Evolutionary conservation across 192 early-diverging fungal species (phyloP), one percentile per base, ranked within the genome.

Genomic region (Coemansia sp.): DNA sequence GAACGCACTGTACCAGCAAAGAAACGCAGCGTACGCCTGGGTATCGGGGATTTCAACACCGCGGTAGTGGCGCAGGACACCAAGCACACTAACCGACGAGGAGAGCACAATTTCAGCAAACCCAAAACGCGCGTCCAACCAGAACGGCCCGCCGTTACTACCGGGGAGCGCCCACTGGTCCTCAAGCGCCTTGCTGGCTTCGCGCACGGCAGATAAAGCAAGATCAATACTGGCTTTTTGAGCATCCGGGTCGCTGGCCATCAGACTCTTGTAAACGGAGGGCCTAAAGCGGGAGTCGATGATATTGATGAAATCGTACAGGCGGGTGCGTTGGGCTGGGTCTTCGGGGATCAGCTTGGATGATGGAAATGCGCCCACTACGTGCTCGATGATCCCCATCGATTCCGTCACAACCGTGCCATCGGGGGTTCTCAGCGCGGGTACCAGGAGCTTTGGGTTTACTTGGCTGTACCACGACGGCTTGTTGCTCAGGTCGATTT

Each of bases 381-480:
- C 61, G 65, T 82, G 87, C 72, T 92, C 90, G 56, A 87, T 68
- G 42, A 91, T 84, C 40, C 91, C 85, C 18, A 89, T 69, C 9
- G 86, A 87, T 62, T 92, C 91, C 61, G 86, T 85, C 53, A 92
- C 75, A 19, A 86, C 75, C 9, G 73, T 68, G 16, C 84, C 85
- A 26, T 87, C 84, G 45, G 77, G 71, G 6, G 85, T 65, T 11
- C 74, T 76, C 56, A 92, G 65, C 1, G 89, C 82, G 16, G 91
- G 91, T 3, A 92, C 89, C 62, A 90, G 87, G 60, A 83, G 75
- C 40, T 88, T 87, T 6, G 89, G 87, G 76, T 92, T 91, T 39
- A 88, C 86, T 52, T 84, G 82, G 63, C 80, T 67, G 52, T 85
- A 91, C 76, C 89, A 88, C 8, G 79, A 70, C 18, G 89, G 90